phyloP scores from a whole-genome alignment of 129 eudicot genomes.

The Deinandra increscens region DNA sequence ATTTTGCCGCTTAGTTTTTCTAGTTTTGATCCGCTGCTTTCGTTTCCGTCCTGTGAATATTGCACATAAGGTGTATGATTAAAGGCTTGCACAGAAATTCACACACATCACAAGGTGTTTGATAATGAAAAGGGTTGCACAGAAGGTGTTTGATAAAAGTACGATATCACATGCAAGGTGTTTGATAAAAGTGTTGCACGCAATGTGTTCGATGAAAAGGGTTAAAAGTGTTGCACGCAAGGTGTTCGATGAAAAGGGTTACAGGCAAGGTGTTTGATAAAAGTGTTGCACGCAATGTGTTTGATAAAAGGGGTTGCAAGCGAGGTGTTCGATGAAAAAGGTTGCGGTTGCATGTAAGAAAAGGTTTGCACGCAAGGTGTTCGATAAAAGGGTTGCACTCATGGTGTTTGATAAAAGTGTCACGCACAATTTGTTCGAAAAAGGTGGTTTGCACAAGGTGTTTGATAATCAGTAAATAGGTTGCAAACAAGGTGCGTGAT shows the following conservation, averaged over 20 bases:
- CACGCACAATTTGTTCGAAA: too few species aligned
- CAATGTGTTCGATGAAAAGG: too few species aligned
- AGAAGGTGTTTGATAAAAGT: neutral
- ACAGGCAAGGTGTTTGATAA: too few species aligned
- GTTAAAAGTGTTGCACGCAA: too few species aligned
- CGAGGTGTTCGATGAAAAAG: too few species aligned
- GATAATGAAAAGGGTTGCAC: neutral
- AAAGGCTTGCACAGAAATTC: neutral
- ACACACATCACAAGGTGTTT: neutral
- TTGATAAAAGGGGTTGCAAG: neutral
- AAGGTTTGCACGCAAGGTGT: neutral
- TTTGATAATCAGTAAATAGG: too few species aligned
- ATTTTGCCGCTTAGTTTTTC: constrained; percentile 57
- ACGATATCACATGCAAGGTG: neutral
- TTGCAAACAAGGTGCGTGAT: neutral
- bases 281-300: neutral
- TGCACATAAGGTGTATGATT: neutral
- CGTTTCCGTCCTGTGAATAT: constrained; percentile 34
- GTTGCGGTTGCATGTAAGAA: too few species aligned
- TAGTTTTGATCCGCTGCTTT: constrained; percentile 29
- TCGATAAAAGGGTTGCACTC: neutral
- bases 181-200: neutral
- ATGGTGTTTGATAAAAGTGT: neutral
- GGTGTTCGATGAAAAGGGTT: too few species aligned
- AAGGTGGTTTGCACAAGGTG: too few species aligned